Conservation (phyloP, 257 asterid genomes). For the Solanum habrochaites region DNA sequence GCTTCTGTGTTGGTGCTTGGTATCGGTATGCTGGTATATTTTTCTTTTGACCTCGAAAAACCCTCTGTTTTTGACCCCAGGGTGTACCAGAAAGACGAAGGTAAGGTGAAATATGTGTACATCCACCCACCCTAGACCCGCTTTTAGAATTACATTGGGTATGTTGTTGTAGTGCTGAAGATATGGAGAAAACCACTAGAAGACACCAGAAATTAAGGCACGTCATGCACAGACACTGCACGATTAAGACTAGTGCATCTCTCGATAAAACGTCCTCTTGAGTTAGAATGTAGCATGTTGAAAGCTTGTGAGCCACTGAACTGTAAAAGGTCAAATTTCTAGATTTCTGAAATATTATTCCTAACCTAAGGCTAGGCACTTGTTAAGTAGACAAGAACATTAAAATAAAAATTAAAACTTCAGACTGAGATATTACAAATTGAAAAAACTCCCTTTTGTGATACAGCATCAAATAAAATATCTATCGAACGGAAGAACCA, state of each 20-base stretch:
- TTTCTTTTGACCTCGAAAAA: background rate
- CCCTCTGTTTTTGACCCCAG: background rate
- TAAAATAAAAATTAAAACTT: background rate
- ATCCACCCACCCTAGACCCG: background rate
- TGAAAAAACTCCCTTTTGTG: background rate
- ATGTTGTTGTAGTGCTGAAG: background rate
- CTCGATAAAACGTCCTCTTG: background rate
- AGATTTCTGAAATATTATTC: background rate
- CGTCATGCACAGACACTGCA: background rate
- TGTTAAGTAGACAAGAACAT: background rate
- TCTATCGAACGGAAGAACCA: background rate
- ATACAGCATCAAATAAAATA: background rate
- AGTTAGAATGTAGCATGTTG: background rate
- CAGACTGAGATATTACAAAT: background rate
- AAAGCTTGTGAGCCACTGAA: background rate
- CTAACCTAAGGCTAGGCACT: background rate
- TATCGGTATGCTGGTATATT: background rate
- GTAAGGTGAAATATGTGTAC: background rate
- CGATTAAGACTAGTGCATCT: background rate
- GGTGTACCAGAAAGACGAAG: background rate
- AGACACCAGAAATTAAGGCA: background rate
- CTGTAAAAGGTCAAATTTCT: background rate
- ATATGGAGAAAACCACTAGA: background rate
- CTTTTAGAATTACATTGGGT: background rate
- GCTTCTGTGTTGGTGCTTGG: background rate